phyloP scores from a whole-genome alignment of 2,329 filamentous ascomycete genomes.

The Aspergillus cejpii region DNA sequence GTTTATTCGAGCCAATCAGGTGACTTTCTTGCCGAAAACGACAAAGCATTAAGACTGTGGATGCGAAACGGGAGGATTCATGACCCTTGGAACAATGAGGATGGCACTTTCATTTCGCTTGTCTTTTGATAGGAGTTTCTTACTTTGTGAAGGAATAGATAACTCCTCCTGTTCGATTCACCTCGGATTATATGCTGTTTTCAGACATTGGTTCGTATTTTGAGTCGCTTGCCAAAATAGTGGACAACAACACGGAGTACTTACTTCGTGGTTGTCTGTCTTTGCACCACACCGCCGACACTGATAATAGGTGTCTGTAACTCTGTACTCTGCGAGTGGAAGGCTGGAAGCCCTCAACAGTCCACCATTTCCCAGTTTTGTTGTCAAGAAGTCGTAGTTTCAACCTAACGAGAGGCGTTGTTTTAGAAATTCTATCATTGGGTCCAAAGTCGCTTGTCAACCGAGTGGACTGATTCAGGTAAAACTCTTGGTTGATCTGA shows the following conservation, averaged over 20 bases:
- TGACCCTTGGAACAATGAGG: neutral
- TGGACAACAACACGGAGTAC: too few species aligned
- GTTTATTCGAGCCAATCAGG: conserved; percentile 29
- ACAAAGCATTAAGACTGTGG: conserved; percentile 2
- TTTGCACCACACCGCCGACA: too few species aligned
- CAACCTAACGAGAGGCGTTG: neutral
- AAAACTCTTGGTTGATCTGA: neutral
- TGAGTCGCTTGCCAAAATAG: too few species aligned
- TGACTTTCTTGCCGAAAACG: conserved; percentile 27
- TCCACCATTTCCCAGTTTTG: too few species aligned
- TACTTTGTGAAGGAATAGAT: too few species aligned
- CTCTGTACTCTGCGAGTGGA: too few species aligned
- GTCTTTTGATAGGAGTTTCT: neutral
- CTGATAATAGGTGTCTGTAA: too few species aligned
- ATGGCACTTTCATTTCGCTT: neutral
- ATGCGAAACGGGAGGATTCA: neutral
- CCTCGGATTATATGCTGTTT: too few species aligned
- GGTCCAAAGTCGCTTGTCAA: neutral
- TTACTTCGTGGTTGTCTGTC: too few species aligned
- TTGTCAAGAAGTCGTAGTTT: neutral
- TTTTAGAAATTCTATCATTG: neutral
- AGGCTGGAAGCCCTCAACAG: too few species aligned
- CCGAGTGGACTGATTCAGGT: neutral
- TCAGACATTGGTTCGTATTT: too few species aligned
- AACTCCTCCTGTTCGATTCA: too few species aligned